A percentile compares a stretch with the other conserved stretches of the same genome.
Conservation (phyloP, 495 filamentous ascomycete genomes). For the Jackrogersella minutella region DNA sequence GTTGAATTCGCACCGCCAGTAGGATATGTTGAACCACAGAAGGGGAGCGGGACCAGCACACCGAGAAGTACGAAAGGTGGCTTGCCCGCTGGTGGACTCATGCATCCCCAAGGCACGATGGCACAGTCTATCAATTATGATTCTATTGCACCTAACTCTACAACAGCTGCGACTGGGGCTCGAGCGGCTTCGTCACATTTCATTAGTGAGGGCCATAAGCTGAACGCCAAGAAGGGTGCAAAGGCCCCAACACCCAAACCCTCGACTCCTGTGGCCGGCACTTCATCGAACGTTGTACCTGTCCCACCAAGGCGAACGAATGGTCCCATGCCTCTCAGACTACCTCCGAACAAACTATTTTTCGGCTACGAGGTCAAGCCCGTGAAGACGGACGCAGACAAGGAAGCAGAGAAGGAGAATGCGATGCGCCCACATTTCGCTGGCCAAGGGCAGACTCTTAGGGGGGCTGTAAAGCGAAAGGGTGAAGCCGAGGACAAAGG, state of each 20-base stretch:
- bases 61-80: constrained; percentile 60
- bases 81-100: constrained; percentile 71
- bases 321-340: constrained; percentile 83
- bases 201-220: constrained; percentile 73
- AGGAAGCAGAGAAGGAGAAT: constrained; percentile 67
- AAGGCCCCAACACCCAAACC: constrained; percentile 82
- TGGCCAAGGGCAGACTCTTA: constrained; percentile 87
- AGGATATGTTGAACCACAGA: constrained; percentile 87
- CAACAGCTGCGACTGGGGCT: constrained; percentile 59
- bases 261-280: constrained; percentile 77
- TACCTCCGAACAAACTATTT: constrained; percentile 90
- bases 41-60: constrained; percentile 67
- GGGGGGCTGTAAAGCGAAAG: constrained; percentile 68
- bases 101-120: constrained; percentile 91
- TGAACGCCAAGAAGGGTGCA: constrained; percentile 80
- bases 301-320: constrained; percentile 65
- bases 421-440: constrained; percentile 77
- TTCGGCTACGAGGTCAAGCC: constrained; percentile 94
- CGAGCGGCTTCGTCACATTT: constrained; percentile 71
- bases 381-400: constrained; percentile 79
- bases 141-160: constrained; percentile 84
- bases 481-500: constrained; percentile 51
- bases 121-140: constrained; percentile 96
- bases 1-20: constrained; percentile 96
- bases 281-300: constrained; percentile 62